Evolutionary conservation across 106 monocot genomes (phyloP).

Genomic region (Xerophyta viscosa): DNA sequence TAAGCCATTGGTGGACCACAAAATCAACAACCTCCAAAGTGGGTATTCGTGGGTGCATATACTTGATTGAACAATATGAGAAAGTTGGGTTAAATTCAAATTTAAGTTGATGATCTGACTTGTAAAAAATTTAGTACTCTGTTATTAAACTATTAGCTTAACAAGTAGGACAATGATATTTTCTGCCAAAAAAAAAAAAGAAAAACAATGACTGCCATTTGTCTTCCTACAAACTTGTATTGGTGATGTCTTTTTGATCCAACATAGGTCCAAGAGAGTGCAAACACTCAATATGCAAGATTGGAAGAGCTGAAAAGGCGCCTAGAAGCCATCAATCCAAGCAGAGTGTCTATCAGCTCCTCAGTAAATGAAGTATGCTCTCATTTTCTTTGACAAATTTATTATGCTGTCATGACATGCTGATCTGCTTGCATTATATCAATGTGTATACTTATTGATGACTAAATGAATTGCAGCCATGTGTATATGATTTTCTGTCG

Average conservation of each 20-base stretch:
- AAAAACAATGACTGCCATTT: not conserved
- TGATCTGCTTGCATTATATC: not conserved
- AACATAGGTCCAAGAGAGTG: conserved; percentile 85
- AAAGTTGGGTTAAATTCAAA: too few relatives aligned
- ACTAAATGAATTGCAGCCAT: not conserved
- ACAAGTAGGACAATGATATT: too few relatives aligned
- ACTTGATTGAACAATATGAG: too few relatives aligned
- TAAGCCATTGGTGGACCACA: too few relatives aligned
- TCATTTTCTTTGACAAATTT: too few relatives aligned
- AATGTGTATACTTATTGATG: not conserved
- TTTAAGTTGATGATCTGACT: too few relatives aligned
- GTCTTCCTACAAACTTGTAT: not conserved
- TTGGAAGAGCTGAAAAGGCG: conserved; percentile 89
- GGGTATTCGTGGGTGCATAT: too few relatives aligned
- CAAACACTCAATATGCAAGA: conserved; percentile 60
- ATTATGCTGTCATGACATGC: not conserved
- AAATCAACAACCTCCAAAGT: too few relatives aligned
- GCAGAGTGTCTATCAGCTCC: conserved; percentile 42
- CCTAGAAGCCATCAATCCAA: conserved; percentile 76
- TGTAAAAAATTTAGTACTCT: too few relatives aligned
- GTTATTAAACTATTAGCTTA: too few relatives aligned
- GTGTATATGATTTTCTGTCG: not conserved
- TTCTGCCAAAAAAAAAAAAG: too few relatives aligned
- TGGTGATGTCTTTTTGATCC: not conserved
- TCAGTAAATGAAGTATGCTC: conserved; percentile 29